Base-by-base conservation (phyloP, 495 filamentous ascomycete genomes). In the Neurospora hispaniola region DNA sequence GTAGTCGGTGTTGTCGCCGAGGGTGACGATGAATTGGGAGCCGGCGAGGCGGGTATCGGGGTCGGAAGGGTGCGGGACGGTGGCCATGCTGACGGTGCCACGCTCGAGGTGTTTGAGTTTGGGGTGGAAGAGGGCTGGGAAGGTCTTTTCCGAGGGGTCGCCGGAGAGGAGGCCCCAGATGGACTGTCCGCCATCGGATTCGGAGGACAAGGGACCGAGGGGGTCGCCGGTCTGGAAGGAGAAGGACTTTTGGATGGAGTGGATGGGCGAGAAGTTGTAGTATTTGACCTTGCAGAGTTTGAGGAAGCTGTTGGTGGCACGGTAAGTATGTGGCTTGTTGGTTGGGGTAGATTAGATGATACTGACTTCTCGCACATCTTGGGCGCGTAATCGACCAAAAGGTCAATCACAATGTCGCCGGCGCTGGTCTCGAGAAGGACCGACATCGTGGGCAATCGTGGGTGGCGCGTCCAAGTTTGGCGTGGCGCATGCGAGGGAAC, bases 261-360 rank as follows among this genome's bases (percentile, higher is more conserved):
- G 90, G 71, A 97, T 83, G 43, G 94, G 94, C 40, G 94, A 90
- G 80, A 94, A 98, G 85, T 98, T 98, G 88, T 97, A 98, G 82
- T 97, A 98, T 85, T 97, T 98, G 82, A 93, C 84, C 80, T 97
- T 97, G 88, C 94, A 98, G 77, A 98, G 92, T 89, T 98, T 98
- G 35, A 98, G 85, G 82, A 98, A 97, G 87, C 94, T 97, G 85
- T 48, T 80, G 70, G 73, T 72, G 75, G 66, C 77, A 84, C 81
- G 7, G 71, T 91, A 86, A 91, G 88, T 86, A 74, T 14, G 20
- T 27, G 11, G 1, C 0, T 27, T 0, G 20, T 74, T 48, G 78
- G 66, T 73, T 75, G 31, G 38, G 12, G 8, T 20, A 27, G 66
- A 40, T 18, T 20, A 68, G 44, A 42, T 43, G 0, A 1, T 54